Evolutionary conservation across 148 eudicot species (phyloP), one percentile per base, ranked within the genome.

Genomic region (Fagopyrum esculentum): DNA sequence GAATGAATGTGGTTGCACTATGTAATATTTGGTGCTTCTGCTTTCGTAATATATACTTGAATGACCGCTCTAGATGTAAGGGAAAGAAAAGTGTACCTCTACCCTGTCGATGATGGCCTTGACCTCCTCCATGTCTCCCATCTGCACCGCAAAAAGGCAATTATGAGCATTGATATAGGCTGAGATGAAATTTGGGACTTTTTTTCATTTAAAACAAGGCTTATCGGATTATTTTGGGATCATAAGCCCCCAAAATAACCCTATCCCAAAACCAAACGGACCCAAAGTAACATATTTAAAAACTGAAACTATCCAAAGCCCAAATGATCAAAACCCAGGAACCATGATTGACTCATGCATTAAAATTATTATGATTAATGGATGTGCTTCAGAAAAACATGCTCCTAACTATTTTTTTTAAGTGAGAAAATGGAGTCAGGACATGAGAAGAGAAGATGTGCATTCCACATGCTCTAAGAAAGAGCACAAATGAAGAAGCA

Each of bases 61-160:
- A 1, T 51, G 13, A 51, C 3, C 16, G 8, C 35, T 6, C 64
- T 59, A 59, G 8, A 63, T 60, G 15, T 43, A 52, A 74, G 15
- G 47, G 11, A 60, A 63, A 74, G 45, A 68, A 76, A 7, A 29
- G 52, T 82, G 10, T 76, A 84, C 98, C 98, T 89, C 98, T 84
- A 71, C 88, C 86, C 46, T 85, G 96, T 26, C 93, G 85, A 82
- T 87, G 74, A 72, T 84, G 87, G 80, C 86, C 88, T 55, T 86
- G 89, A 71, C 69, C 76, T 80, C 94, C 89, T 68, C 88, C 88
- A 10, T 84, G 90, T 74, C 95, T 89, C 77, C 87, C 91, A 83
- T 89, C 98, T 94, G 83, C 83, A 82, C 64, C 11, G 52, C 44
- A 30, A 63, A 35, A 30, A 12, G 69, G 13, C 2, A 45, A 30